These are phyloP conservation scores for Aspergillus hiratsukae DNA, from an alignment of 2,329 filamentous ascomycete genomes.

Conservation along the genomic window DNA sequence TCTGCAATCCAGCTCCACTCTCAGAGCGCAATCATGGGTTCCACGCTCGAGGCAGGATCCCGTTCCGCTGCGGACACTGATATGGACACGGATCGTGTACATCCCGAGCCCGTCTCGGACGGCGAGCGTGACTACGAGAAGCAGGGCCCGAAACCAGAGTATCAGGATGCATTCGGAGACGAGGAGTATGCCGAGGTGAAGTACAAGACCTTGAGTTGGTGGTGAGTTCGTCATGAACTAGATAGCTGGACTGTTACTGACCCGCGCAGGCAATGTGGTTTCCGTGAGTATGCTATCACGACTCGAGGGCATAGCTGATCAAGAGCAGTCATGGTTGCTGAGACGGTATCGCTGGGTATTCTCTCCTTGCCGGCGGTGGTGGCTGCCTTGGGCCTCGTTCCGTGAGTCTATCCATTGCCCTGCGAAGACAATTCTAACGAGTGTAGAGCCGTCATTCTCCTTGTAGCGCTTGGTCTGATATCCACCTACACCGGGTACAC, in stretches of 20 bases:
- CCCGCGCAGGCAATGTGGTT: constrained; percentile 32
- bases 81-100: background rate
- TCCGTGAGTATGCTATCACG: constrained; percentile 25
- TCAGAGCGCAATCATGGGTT: background rate
- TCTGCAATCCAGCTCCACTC: background rate
- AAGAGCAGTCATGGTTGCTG: constrained; percentile 49
- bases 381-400: constrained; percentile 48
- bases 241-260: background rate
- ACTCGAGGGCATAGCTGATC: constrained; percentile 1
- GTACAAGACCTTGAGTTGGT: constrained; percentile 47
- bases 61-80: background rate
- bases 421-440: background rate
- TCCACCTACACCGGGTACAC: constrained; percentile 56
- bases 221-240: constrained; percentile 7
- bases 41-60: background rate
- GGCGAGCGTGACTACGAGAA: constrained; percentile 1
- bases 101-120: background rate
- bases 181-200: constrained; percentile 40
- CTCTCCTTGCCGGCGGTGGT: constrained; percentile 51
- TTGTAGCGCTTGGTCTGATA: constrained; percentile 48
- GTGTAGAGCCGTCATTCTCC: constrained; percentile 46
- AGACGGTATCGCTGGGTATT: constrained; percentile 53
- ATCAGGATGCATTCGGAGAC: constrained; percentile 30
- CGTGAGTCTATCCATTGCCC: constrained; percentile 25
- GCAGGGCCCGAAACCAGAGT: constrained; percentile 1